phyloP scores from a whole-genome alignment of 768 basidiomycete species.

The Auricularia cornea region DNA sequence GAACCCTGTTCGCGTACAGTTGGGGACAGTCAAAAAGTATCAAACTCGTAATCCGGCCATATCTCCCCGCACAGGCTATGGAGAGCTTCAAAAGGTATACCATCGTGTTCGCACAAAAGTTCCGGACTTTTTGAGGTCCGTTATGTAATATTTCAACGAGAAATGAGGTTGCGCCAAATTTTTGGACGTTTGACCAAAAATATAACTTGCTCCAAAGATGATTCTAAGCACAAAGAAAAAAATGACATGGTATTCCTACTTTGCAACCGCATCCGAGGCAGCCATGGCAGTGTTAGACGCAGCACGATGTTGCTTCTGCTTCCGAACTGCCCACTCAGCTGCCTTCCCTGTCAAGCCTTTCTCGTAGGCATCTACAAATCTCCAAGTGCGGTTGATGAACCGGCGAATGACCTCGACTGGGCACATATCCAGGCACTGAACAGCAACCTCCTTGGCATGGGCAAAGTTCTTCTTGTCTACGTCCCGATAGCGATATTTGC shows the following conservation, averaged over 20 bases:
- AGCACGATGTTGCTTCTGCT: conserved; percentile 26
- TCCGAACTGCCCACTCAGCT: conserved; percentile 31
- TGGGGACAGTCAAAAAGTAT: background rate
- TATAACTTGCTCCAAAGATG: background rate
- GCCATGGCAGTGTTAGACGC: conserved; percentile 25
- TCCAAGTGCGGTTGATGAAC: conserved; percentile 30
- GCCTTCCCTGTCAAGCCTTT: conserved; percentile 28
- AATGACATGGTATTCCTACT: no score
- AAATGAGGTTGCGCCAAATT: no score
- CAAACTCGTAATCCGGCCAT: background rate
- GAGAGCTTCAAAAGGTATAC: background rate
- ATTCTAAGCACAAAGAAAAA: no score
- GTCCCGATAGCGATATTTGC: no score
- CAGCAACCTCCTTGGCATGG: no score
- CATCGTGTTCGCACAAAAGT: background rate
- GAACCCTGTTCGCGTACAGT: background rate
- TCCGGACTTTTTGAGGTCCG: background rate
- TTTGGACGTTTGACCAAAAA: no score
- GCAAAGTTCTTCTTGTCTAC: no score
- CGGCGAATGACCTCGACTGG: conserved; percentile 27
- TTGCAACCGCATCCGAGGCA: conserved; percentile 21
- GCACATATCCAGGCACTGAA: conserved; percentile 26
- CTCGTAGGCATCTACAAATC: conserved; percentile 30
- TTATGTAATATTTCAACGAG: background rate
- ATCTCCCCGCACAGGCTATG: background rate